Conservation (phyloP, 306 rosid species). For the Trifolium repens region DNA sequence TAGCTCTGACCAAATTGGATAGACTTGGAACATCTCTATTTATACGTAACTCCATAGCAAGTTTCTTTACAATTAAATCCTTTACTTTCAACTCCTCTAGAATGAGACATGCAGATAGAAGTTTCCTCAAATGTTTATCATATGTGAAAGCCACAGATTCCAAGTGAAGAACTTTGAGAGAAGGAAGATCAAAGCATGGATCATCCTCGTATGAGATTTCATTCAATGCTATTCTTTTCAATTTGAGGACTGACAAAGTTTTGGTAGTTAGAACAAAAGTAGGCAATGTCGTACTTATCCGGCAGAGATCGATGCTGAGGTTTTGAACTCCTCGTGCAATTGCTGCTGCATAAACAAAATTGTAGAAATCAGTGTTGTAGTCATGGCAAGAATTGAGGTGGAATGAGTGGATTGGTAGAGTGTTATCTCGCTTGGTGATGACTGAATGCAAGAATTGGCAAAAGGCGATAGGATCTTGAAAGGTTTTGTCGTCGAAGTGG, state of each 20-base stretch:
- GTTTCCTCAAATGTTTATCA: neutral
- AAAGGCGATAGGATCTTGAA: too few relatives aligned
- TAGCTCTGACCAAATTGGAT: neutral
- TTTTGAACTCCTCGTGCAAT: too few relatives aligned
- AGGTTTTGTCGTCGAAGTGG: too few relatives aligned
- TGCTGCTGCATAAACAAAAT: too few relatives aligned
- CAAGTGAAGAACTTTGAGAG: neutral
- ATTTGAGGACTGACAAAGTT: neutral
- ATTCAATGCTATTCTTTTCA: neutral
- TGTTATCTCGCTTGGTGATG: too few relatives aligned
- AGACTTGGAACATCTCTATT: neutral
- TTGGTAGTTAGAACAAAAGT: neutral
- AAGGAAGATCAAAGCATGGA: slow-evolving; percentile 9
- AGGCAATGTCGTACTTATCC: neutral
- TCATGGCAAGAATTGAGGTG: neutral
- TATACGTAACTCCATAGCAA: neutral
- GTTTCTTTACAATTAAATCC: neutral
- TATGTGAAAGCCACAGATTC: neutral
- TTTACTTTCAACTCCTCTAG: neutral
- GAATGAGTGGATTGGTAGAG: too few relatives aligned
- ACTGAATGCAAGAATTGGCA: too few relatives aligned
- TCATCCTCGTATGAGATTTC: neutral
- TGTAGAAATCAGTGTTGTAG: too few relatives aligned
- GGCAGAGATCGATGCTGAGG: too few relatives aligned
- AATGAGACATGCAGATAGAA: neutral